Base-by-base conservation (phyloP, 2,329 filamentous ascomycete genomes). In the Lithohypha guttulata region DNA sequence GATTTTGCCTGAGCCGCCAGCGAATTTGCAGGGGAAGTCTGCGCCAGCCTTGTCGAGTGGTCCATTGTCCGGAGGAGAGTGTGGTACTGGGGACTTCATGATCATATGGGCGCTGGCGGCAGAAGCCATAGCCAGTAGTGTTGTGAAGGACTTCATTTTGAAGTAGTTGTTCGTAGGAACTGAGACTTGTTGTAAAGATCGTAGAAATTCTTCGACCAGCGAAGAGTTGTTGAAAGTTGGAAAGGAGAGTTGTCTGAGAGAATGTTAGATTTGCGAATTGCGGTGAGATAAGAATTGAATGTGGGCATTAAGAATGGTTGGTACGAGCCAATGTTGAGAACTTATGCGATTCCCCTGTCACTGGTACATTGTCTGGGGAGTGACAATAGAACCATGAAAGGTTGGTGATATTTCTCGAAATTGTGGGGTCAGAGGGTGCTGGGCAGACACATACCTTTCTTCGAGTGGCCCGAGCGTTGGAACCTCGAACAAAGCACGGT, bases 21-120 rank as follows among this genome's bases (percentile, higher is more conserved):
- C n/a, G 36, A 70, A 59, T 59, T 94, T 87, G 75, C 91, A 96
- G 0, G 91, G 91, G 56, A 83, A 98, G 57, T 94, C 65, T 25
- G 61, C 64, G 0, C 82, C 83, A 25, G 56, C 56, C 0, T 61
- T 59, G 0, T 55, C 51, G 0, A 95, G 67, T 1, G 91, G 89
- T 2, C 64, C 62, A 60, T 82, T 89, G 60, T 67, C 66, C 14
- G 71, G 62, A 7, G 59, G 55, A 49, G 63, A 53, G 44, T 75
- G 87, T 0, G 85, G 85, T 3, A 65, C 56, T 0, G 91, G 89
- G 6, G 64, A 68, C 37, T 54, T 62, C 69, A 96, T 79, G 27
- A 72, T 64, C 70, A 95, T 81, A 60, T 96, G 91, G 29, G 81
- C 84, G 34, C 74, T 71, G 51, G 69, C 73, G 39, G 73, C 51